A percentile compares a stretch with the other conserved stretches of the same genome.
Conservation (phyloP, 352 stramenopile species). For the Globisporangium nagaii region DNA sequence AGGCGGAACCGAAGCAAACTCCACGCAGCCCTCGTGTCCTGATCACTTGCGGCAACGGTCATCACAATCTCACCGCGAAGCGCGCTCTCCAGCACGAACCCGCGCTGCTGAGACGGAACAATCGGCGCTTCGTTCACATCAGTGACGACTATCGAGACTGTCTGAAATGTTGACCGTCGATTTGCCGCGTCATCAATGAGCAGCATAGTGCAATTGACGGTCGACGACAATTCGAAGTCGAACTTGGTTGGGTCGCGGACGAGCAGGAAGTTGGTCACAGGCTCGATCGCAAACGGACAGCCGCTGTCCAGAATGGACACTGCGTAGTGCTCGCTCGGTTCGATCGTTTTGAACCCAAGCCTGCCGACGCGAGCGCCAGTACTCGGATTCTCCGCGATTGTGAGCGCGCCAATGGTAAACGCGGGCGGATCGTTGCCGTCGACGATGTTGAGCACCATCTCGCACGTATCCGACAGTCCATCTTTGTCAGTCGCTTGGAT, state of each 20-base stretch:
- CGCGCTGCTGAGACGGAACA: background rate
- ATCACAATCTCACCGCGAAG: background rate
- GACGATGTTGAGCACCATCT: background rate
- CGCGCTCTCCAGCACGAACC: conserved; percentile 1
- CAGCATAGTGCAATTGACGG: conserved; percentile 3
- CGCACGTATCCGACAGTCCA: conserved; percentile 1
- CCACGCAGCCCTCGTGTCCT: conserved; percentile 1
- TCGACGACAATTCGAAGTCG: conserved; percentile 6
- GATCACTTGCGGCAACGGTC: background rate
- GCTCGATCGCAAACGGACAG: conserved; percentile 19
- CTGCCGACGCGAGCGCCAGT: background rate
- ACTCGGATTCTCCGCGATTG: conserved; percentile 4
- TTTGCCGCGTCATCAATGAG: background rate
- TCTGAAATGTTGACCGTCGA: background rate
- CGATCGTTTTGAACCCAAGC: background rate
- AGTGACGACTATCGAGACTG: background rate
- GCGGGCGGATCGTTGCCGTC: conserved; percentile 5
- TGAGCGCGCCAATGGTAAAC: background rate
- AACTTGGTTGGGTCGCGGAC: conserved; percentile 9
- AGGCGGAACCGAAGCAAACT: background rate
- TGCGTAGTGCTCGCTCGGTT: conserved; percentile 9
- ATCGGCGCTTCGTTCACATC: conserved; percentile 5
- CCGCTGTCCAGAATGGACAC: conserved; percentile 8
- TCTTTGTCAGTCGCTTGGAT: conserved; percentile 18
- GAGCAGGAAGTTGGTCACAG: background rate